A percentile compares a stretch with the other conserved stretches of the same genome.
phyloP scores from a whole-genome alignment of 2,329 filamentous ascomycete genomes.

The Fusarium veterinarium region DNA sequence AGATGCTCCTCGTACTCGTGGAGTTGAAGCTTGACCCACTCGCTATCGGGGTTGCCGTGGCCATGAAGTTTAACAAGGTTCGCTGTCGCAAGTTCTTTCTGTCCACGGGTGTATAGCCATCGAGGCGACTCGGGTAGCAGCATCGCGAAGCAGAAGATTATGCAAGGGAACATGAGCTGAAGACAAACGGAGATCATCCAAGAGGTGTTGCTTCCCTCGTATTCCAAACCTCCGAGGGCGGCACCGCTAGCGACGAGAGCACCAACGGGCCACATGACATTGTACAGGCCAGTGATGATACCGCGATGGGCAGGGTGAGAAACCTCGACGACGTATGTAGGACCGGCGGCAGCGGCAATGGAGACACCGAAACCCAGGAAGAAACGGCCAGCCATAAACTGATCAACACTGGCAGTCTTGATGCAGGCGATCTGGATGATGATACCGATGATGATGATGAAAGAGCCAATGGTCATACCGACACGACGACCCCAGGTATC shows the following conservation, averaged over 20 bases:
- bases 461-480: constrained; percentile 60
- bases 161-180: constrained; percentile 54
- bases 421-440: constrained; percentile 56
- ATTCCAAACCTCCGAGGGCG: constrained; percentile 54
- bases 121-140: constrained; percentile 53
- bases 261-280: constrained; percentile 59
- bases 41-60: constrained; percentile 52
- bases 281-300: constrained; percentile 66
- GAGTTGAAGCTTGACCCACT: constrained; percentile 52
- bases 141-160: constrained; percentile 49
- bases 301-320: constrained; percentile 60
- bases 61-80: constrained; percentile 56
- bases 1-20: constrained; percentile 59
- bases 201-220: constrained; percentile 45
- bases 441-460: constrained; percentile 58
- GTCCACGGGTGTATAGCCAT: constrained; percentile 54
- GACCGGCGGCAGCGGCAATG: constrained; percentile 59
- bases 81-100: constrained; percentile 41
- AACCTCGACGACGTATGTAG: constrained; percentile 61
- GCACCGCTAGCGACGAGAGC: constrained; percentile 61
- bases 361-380: constrained; percentile 68
- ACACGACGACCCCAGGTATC: constrained; percentile 60
- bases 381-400: constrained; percentile 68
- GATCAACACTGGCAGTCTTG: constrained; percentile 42
- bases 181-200: constrained; percentile 56